Evolutionary conservation across 2,329 filamentous ascomycete genomes (phyloP), one percentile per base, ranked within the genome.

Genomic region (Neofusicoccum sp.): DNA sequence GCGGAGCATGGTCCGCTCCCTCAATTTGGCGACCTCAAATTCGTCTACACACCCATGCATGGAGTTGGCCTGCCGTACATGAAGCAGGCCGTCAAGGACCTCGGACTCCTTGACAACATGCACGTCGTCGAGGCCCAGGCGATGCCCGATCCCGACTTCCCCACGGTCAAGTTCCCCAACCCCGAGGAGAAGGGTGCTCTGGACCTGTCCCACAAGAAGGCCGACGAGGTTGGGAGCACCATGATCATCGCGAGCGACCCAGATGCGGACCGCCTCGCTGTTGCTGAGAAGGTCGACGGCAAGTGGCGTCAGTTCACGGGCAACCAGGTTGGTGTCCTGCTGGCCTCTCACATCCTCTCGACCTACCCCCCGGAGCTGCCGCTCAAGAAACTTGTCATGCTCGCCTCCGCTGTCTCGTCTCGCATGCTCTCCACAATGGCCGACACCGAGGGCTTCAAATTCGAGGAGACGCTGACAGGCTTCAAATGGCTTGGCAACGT

Each of bases 401-500:
- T 88, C 1, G 83, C 82, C n/a, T 85, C 84, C 2, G 84, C 86
- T 0, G 86, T 88, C 1, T 87, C 84, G 1, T 86, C 83, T 0
- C 78, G 81, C n/a, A 87, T 88, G 84, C 77, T 88, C 1, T 75
- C 79, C 9, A 79, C 79, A 28, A 82, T 87, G 74, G 84, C 84
- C 1, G 68, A 74, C 30, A 74, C 78, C 20, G 81, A 83, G 69
- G 82, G 81, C 1, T 83, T 87, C 63, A 74, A 80, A 54, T 86
- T 84, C 67, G 76, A 79, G 61, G 85, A 88, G 66, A 87, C 86
- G 0, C 72, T 88, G 31, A 88, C 86, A 0, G 86, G 86, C 1
- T 88, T 88, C 75, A 88, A 88, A 70, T 88, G 86, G 86, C 80
- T 88, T 63, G 86, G 84, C 2, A 87, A 87, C 63, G 77, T 82